Base-by-base conservation (phyloP, 1,284 basidiomycete species). In the Marasmius oreades region DNA sequence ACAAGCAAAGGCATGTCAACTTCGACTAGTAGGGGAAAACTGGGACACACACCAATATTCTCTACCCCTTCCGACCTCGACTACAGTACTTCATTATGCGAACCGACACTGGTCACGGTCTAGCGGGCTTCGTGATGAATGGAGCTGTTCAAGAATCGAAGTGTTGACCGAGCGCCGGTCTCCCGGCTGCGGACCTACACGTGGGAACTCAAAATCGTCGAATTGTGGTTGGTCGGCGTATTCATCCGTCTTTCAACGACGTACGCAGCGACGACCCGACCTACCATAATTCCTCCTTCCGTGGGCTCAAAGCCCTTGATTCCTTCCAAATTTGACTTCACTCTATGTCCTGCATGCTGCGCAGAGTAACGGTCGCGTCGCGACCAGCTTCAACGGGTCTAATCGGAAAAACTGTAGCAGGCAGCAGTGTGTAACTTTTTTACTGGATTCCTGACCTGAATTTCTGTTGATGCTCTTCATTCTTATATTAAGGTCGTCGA, bases 341-440 rank as follows among this genome's bases (percentile, higher is more conserved):
- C 42, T 43, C 34, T 55, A 23, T 53, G 55, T 55, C 55, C 62
- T 68, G 62, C 60, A 88, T 88, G 86, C 72, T 86, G 68, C 81
- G 86, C 67, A 73, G 86, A 62, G 84, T 86, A 55, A 80, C 82
- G 20, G 70, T 68, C 33, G 73, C 73, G 63, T 77, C 76, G 67
- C 77, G 83, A 68, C 81, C 85, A 60, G 70, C 83, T 61, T 80
- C 83, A 66, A 77, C 81, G 76, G 83, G 85, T 64, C 75, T 81
- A 75, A 77, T 88, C 76, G 83, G 81, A 68, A 85, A 82, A 70
- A 80, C 79, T 62, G 77, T 75, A 20, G 44, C 74, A 59, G 53
- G 69, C 75, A 54, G 70, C 72, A 53, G 69, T 70, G 69, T 73
- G 80, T 82, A 64, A 52, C 66, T 64, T 48, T 18, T 18, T 55